Evolutionary conservation across 495 filamentous ascomycete species (phyloP).

Genomic region (Xylaria palmicola): DNA sequence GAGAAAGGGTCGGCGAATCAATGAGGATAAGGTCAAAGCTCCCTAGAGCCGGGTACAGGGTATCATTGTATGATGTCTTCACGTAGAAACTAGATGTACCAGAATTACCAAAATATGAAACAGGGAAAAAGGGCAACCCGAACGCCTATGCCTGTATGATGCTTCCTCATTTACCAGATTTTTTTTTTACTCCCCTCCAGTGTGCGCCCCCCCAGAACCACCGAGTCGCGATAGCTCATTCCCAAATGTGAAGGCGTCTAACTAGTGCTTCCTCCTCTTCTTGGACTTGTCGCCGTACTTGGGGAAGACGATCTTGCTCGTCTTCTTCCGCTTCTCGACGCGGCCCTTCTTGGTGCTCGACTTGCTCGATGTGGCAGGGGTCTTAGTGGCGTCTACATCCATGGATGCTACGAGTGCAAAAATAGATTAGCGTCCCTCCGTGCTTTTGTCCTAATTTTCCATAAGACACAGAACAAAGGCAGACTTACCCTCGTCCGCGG

Average conservation of each 20-base stretch:
- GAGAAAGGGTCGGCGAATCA: not conserved
- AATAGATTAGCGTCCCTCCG: not conserved
- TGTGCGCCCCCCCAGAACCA: not conserved
- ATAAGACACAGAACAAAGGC: not conserved
- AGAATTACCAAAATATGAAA: conserved; percentile 2
- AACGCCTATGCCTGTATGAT: conserved; percentile 20
- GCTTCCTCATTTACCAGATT: conserved; percentile 6
- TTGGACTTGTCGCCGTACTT: conserved; percentile 47
- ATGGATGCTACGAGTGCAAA: conserved; percentile 31
- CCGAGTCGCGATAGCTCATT: not conserved
- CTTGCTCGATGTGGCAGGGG: conserved; percentile 28
- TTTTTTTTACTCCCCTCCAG: not conserved
- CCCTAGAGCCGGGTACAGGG: not conserved
- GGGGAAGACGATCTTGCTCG: conserved; percentile 52
- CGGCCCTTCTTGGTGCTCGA: conserved; percentile 35
- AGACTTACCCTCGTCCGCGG: conserved; percentile 36
- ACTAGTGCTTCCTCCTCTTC: conserved; percentile 41
- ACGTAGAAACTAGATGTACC: conserved; percentile 21
- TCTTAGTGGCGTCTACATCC: conserved; percentile 46
- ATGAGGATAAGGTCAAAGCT: not conserved
- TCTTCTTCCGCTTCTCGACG: conserved; percentile 48
- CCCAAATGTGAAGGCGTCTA: not conserved
- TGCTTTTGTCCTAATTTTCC: not conserved
- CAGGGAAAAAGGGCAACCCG: conserved; percentile 8
- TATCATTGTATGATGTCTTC: conserved; percentile 19